Evolutionary conservation across 2,329 filamentous ascomycete species (phyloP).

Genomic region (Calonectria naviculata): DNA sequence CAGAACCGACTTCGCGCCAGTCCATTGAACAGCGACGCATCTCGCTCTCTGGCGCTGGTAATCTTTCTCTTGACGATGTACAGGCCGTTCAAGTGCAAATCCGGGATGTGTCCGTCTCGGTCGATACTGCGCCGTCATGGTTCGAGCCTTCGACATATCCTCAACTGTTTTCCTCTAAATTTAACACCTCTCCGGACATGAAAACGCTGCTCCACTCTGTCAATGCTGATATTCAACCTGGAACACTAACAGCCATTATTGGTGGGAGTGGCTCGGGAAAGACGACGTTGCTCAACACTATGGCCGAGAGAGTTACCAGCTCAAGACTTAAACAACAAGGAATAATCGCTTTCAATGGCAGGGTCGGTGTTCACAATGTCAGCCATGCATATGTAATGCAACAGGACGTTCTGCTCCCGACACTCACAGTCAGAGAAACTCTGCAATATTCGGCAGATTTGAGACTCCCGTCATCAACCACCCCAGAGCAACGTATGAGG

Average conservation of each 20-base stretch:
- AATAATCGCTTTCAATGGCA: slow-evolving; percentile 70
- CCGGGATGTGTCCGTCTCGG: slow-evolving; percentile 64
- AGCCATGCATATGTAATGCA: slow-evolving; percentile 80
- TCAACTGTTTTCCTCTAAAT: slow-evolving; percentile 50
- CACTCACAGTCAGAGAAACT: slow-evolving; percentile 81
- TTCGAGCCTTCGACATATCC: slow-evolving; percentile 60
- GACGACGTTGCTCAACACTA: slow-evolving; percentile 76
- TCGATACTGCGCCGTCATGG: slow-evolving; percentile 68
- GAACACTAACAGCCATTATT: slow-evolving; percentile 80
- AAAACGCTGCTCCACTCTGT: slow-evolving; percentile 72
- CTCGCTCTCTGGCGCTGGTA: slow-evolving; percentile 47
- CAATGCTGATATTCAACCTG: slow-evolving; percentile 71
- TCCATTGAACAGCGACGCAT: slow-evolving; percentile 32
- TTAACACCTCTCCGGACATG: slow-evolving; percentile 49
- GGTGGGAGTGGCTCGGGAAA: slow-evolving; percentile 81
- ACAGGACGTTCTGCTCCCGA: slow-evolving; percentile 79
- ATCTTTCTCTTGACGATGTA: slow-evolving; percentile 63
- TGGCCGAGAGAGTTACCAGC: slow-evolving; percentile 76
- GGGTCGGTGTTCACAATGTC: slow-evolving; percentile 62
- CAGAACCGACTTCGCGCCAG: slow-evolving; percentile 32
- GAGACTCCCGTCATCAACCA: slow-evolving; percentile 72
- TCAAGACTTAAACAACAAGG: slow-evolving; percentile 64
- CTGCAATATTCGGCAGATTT: slow-evolving; percentile 79
- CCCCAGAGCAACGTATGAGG: slow-evolving; percentile 65
- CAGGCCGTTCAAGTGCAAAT: slow-evolving; percentile 65